Evolutionary conservation across 495 filamentous ascomycete species (phyloP).

Genomic region (Lasiosphaeria miniovina): DNA sequence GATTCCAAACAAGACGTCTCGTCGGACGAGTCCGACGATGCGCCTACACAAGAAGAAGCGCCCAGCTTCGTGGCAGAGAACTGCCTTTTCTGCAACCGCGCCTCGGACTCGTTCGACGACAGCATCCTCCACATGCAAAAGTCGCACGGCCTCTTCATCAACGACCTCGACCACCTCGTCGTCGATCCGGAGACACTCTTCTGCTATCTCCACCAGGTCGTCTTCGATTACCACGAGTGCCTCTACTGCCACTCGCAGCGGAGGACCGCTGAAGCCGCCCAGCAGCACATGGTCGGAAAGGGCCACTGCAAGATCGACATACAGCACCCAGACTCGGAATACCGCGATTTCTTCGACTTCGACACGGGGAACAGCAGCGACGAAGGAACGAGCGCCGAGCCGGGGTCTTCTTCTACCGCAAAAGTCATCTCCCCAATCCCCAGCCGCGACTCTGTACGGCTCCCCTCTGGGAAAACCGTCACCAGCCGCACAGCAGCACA

Average conservation of each 20-base stretch:
- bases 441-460: background rate
- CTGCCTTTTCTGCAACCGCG: slow-evolving; percentile 26
- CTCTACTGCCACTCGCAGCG: slow-evolving; percentile 33
- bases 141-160: slow-evolving; percentile 34
- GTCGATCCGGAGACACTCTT: slow-evolving; percentile 34
- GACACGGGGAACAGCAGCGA: background rate
- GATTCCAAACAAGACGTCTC: background rate
- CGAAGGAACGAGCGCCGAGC: background rate
- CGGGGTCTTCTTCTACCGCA: background rate
- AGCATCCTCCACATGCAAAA: slow-evolving; percentile 36
- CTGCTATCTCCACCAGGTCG: slow-evolving; percentile 35
- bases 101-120: slow-evolving; percentile 19
- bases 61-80: slow-evolving; percentile 2
- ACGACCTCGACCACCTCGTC: slow-evolving; percentile 21
- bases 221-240: slow-evolving; percentile 38
- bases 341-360: slow-evolving; percentile 31
- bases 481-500: background rate
- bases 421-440: background rate
- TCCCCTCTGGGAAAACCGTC: background rate
- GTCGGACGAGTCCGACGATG: background rate
- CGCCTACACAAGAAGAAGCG: background rate
- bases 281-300: slow-evolving; percentile 37
- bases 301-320: slow-evolving; percentile 36
- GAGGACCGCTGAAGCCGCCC: slow-evolving; percentile 31
- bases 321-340: slow-evolving; percentile 28